These are phyloP conservation scores for Paramecium sexaurelia DNA, from an alignment of 73 alveolate species.

Conservation along the genomic window DNA sequence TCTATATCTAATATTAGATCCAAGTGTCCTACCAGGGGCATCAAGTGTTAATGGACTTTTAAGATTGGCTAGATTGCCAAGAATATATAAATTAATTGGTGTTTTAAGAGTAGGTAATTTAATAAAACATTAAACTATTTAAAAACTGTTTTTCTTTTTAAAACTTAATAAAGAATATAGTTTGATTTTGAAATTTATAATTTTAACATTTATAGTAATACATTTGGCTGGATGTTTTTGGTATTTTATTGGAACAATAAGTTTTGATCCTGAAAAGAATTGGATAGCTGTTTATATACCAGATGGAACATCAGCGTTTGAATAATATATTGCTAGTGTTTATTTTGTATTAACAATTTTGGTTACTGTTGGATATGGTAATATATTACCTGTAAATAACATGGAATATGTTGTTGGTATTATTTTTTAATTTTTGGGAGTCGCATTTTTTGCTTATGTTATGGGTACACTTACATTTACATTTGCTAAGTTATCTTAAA, in stretches of 20 bases:
- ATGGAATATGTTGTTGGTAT: neutral
- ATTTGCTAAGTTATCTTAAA: conserved; percentile 25
- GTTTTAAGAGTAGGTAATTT: conserved; percentile 48
- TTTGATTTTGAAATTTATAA: neutral
- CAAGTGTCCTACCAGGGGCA: neutral
- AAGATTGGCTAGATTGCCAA: conserved; percentile 39
- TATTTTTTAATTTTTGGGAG: conserved; percentile 8
- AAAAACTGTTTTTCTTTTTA: conserved; percentile 30
- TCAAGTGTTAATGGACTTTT: neutral
- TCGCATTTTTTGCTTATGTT: conserved; percentile 37
- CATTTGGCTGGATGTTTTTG: conserved; percentile 52
- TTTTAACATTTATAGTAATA: conserved; percentile 3
- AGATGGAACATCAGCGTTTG: neutral
- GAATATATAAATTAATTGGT: conserved; percentile 22
- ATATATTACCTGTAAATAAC: conserved; percentile 27
- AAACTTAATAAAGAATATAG: conserved; percentile 35
- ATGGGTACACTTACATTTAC: conserved; percentile 52
- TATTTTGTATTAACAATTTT: conserved; percentile 15
- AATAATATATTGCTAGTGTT: conserved; percentile 23
- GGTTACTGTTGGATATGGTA: conserved; percentile 53
- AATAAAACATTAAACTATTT: neutral
- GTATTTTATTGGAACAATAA: conserved; percentile 9
- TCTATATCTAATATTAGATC: neutral
- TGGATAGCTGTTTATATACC: neutral
- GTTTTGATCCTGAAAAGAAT: neutral